A percentile compares a stretch with the other conserved stretches of the same genome.
phyloP scores from a whole-genome alignment of 345 rosid species.

The Brassica juncea region DNA sequence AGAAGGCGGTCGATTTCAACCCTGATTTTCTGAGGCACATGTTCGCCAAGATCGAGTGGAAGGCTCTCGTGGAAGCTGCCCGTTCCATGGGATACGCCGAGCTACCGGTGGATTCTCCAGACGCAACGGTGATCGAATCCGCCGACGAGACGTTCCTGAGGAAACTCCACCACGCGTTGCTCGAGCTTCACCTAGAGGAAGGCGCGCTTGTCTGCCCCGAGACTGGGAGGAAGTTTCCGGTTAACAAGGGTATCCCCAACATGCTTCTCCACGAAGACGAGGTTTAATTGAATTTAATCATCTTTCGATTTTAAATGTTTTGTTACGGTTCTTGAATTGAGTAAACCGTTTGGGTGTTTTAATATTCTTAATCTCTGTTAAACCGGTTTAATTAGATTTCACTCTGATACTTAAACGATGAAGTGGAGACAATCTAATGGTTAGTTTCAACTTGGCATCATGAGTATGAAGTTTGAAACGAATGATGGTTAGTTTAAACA shows the following conservation, averaged over 20 bases:
- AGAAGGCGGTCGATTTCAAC: slow-evolving; percentile 75
- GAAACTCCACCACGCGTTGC: slow-evolving; percentile 79
- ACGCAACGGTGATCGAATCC: slow-evolving; percentile 52
- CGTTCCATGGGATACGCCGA: slow-evolving; percentile 66
- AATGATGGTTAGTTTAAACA: not conserved
- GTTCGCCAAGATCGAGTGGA: slow-evolving; percentile 79
- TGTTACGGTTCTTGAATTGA: not conserved
- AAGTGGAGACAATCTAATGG: not conserved
- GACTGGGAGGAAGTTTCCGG: slow-evolving; percentile 74
- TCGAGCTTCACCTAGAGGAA: slow-evolving; percentile 87
- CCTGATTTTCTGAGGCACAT: slow-evolving; percentile 70
- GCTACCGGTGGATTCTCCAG: slow-evolving; percentile 63
- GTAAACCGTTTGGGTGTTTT: not conserved
- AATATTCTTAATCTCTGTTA: not conserved
- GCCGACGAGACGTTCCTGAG: slow-evolving; percentile 62
- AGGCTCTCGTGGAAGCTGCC: slow-evolving; percentile 68
- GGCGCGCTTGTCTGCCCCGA: slow-evolving; percentile 91
- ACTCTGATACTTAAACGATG: not conserved
- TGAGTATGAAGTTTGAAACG: not conserved
- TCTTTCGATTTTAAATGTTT: not conserved
- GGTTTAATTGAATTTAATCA: slow-evolving; percentile 37
- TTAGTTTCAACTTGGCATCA: not conserved
- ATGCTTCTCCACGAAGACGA: slow-evolving; percentile 98
- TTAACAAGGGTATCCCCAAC: slow-evolving; percentile 81
- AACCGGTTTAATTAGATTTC: not conserved